These are phyloP conservation scores for Psidium guajava DNA, from an alignment of 345 rosid species.

Conservation along the genomic window DNA sequence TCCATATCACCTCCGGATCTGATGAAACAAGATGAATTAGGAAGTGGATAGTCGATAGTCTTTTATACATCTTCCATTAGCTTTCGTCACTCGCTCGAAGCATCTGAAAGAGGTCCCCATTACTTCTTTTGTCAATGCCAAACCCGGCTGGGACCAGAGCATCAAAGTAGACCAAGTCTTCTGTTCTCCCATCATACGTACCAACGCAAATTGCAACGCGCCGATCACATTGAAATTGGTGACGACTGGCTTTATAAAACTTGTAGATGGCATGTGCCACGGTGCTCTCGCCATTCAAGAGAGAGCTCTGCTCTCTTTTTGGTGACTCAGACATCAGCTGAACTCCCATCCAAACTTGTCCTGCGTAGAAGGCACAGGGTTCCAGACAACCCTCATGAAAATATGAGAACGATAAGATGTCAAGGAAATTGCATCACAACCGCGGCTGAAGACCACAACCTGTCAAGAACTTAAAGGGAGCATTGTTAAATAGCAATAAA, in stretches of 20 bases:
- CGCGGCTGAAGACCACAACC: background rate
- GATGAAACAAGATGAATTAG: too few relatives aligned
- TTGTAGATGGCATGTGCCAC: background rate
- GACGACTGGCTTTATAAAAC: background rate
- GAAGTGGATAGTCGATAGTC: too few relatives aligned
- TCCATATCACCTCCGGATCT: too few relatives aligned
- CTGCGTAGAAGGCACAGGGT: background rate
- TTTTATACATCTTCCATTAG: too few relatives aligned
- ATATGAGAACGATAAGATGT: background rate
- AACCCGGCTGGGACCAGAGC: background rate
- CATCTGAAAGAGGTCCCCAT: background rate
- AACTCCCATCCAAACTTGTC: background rate
- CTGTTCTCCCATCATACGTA: background rate
- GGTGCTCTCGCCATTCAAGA: background rate
- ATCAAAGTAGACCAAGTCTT: background rate
- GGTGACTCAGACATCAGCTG: background rate
- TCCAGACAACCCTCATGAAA: background rate
- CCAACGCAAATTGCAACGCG: background rate
- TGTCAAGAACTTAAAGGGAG: background rate
- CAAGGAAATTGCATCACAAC: background rate
- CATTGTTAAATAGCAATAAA: background rate
- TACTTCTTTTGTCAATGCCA: background rate
- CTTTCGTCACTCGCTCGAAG: background rate
- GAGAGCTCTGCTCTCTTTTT: background rate
- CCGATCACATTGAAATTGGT: background rate